Evolutionary conservation across 257 asterid genomes (phyloP).

Genomic region (Ilex asprella): DNA sequence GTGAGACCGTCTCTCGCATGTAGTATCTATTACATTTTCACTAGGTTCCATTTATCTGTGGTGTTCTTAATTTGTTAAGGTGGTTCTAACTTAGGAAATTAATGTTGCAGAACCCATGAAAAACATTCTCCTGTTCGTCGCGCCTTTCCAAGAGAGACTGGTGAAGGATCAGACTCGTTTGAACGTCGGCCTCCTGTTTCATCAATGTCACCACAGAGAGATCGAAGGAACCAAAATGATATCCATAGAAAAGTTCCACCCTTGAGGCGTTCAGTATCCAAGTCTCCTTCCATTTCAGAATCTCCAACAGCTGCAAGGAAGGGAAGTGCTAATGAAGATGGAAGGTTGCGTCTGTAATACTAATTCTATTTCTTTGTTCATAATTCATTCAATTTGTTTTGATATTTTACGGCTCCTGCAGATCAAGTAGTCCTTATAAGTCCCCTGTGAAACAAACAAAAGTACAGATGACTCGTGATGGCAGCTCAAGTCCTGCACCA

Average conservation of each 20-base stretch:
- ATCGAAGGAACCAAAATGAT: conserved; percentile 30
- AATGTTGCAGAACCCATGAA: conserved; percentile 34
- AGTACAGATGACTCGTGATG: conserved; percentile 29
- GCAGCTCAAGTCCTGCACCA: conserved; percentile 28
- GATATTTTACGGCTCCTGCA: conserved; percentile 19
- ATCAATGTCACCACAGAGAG: conserved; percentile 63
- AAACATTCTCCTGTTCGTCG: conserved; percentile 47
- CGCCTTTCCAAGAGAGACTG: conserved; percentile 33
- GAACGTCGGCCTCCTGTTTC: conserved; percentile 40
- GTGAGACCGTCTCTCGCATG: neutral
- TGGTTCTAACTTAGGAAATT: conserved; percentile 1
- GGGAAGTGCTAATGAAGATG: conserved; percentile 36
- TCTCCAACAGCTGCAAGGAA: conserved; percentile 32
- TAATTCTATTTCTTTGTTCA: conserved; percentile 3
- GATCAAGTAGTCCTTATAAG: conserved; percentile 43
- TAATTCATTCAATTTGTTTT: neutral
- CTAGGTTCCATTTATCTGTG: neutral
- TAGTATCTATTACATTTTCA: too few species aligned
- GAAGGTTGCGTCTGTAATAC: conserved; percentile 27
- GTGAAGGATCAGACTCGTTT: conserved; percentile 24
- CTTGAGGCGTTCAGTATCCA: conserved; percentile 28
- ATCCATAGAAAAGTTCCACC: conserved; percentile 29
- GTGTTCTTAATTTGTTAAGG: neutral
- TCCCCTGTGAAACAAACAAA: conserved; percentile 27
- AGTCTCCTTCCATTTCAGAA: conserved; percentile 43